Base-by-base conservation (phyloP, 768 basidiomycete genomes). In the Boletellus ananiceps region DNA sequence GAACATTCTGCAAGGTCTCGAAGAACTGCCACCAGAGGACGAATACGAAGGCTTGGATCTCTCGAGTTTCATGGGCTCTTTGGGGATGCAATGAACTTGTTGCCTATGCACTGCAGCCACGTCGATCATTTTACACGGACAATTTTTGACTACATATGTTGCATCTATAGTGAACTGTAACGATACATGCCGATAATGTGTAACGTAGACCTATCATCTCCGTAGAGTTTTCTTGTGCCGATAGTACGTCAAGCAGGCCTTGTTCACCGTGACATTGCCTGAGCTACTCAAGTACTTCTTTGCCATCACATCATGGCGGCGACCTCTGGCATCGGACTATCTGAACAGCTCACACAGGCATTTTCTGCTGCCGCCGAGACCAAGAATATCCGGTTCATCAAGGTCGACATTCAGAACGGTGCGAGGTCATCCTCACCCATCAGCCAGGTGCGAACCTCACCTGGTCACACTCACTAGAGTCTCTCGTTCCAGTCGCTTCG, bases 11-110 rank as follows among this genome's bases (percentile, higher is more conserved):
- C 84, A 87, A 44, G 94, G 93, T 41, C 72, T 98, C 49, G 93
- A 95, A 57, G 95, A 96, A 58, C 72, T 97, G 41, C 93, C 93
- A 3, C 73, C 85, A 37, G 93, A 95, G 63, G 89, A 94, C 47
- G 95, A 98, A 69, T 98, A 96, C 63, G 83, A 89, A 64, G 82
- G 81, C 44, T 68, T 96, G 59, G 91, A 94, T 58, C 71, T 97
- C 50, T 82, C 86, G 38, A 84, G 79, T 63, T 97, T 95, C 72
- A 85, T 97, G 83, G 81, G 82, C 50, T 88, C 90, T n/a, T 72
- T 93, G 40, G 80, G 79, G 58, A 75, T 77, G 69, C 40, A 61
- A 19, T 80, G 35, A 58, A 51, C 23, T 25, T 25, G 35, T 69
- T 34, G 31, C 21, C 37, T 19, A 31, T 25, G 29, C 11, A 32